Percentiles rank a stretch among this genome's conserved stretches.
These are phyloP conservation scores for Microbotryum lychnidis-dioicae DNA, from an alignment of 1,284 basidiomycete species.

Conservation along the genomic window DNA sequence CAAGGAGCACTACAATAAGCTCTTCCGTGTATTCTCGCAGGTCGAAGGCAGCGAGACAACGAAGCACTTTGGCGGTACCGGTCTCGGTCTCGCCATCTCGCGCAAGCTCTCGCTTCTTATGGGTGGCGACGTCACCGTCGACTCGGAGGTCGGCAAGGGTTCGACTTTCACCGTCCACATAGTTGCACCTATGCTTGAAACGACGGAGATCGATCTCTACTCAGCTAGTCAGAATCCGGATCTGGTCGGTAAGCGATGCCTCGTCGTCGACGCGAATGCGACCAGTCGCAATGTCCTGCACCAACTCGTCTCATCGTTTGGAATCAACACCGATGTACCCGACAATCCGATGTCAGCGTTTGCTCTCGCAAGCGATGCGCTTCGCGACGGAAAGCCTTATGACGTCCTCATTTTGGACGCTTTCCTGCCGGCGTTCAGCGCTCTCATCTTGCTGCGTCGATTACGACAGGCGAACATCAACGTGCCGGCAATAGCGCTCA, in stretches of 20 bases:
- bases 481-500: conserved; percentile 21
- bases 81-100: conserved; percentile 30
- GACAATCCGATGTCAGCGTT: conserved; percentile 5
- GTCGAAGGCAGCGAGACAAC: conserved; percentile 25
- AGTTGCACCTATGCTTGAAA: background rate
- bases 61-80: conserved; percentile 29
- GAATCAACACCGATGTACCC: conserved; percentile 4
- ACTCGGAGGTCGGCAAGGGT: conserved; percentile 27
- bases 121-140: conserved; percentile 28
- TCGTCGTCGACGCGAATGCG: conserved; percentile 24
- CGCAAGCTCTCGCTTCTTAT: conserved; percentile 27
- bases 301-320: conserved; percentile 23
- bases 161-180: conserved; percentile 29
- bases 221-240: conserved; percentile 15
- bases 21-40: conserved; percentile 30
- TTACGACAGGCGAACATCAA: conserved; percentile 19
- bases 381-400: background rate
- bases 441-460: conserved; percentile 20
- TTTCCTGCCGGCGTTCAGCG: conserved; percentile 26
- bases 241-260: conserved; percentile 20
- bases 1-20: conserved; percentile 21
- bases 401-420: conserved; percentile 26
- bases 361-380: conserved; percentile 9
- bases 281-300: conserved; percentile 14
- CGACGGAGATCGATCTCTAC: conserved; percentile 15